These are phyloP conservation scores for Lodderomyces jiufengensis DNA, from an alignment of 1,139 yeast species.

Conservation along the genomic window DNA sequence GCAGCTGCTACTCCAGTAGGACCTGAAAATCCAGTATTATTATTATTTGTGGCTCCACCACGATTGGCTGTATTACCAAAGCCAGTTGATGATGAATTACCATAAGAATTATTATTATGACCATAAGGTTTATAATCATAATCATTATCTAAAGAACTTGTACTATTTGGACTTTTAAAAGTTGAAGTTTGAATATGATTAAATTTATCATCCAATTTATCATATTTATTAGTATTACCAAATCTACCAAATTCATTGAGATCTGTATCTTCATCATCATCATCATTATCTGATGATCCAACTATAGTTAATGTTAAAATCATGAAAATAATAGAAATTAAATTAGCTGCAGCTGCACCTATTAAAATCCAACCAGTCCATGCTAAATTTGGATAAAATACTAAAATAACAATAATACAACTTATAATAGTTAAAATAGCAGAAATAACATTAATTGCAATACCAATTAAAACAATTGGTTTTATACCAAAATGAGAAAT, in stretches of 20 bases:
- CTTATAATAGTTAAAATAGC: constrained; percentile 51
- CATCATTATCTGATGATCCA: constrained; percentile 18
- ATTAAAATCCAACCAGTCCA: constrained; percentile 72
- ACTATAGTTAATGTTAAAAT: constrained; percentile 19
- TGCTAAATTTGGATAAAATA: constrained; percentile 58
- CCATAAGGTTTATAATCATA: constrained; percentile 23
- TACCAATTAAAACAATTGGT: constrained; percentile 21
- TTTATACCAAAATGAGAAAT: constrained; percentile 24
- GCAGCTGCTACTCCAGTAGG: constrained; percentile 3
- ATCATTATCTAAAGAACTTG: constrained; percentile 25
- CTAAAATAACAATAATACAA: constrained; percentile 51
- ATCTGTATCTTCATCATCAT: constrained; percentile 20
- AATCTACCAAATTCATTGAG: constrained; percentile 8
- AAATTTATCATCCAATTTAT: constrained; percentile 12
- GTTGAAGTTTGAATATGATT: constrained; percentile 13
- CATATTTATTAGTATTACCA: constrained; percentile 6
- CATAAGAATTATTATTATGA: not conserved
- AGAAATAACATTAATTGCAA: constrained; percentile 37
- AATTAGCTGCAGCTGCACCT: constrained; percentile 57
- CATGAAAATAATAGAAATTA: constrained; percentile 33
- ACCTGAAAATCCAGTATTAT: constrained; percentile 1
- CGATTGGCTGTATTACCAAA: constrained; percentile 1
- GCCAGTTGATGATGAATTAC: no score
- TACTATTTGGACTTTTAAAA: constrained; percentile 9
- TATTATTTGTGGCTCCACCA: not conserved